Evolutionary conservation across 129 eudicot genomes (phyloP), one percentile per base, ranked within the genome.

Genomic region (Chrysanthemum seticuspe): DNA sequence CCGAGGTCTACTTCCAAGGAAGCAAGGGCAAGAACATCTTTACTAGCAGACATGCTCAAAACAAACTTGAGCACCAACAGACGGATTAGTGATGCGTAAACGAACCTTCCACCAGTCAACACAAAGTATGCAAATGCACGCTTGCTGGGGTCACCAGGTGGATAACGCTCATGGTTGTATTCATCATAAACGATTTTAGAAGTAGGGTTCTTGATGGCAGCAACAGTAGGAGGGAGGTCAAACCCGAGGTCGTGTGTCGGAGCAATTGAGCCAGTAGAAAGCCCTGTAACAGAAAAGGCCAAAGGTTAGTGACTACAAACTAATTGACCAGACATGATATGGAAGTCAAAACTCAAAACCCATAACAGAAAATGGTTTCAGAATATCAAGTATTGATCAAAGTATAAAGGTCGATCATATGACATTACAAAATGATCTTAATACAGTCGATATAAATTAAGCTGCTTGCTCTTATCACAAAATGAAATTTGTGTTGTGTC

Each of bases 111-210:
- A 8, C 96, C 96, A 2, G 96, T 89, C 76, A 89, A 66, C 13
- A 89, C 96, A 54, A 89, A 89, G 80, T 89, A 89, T 27, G 96
- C 96, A 60, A 89, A 89, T 44, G 96, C 96, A 57, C 90, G 85
- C 74, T 90, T 90, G 88, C 90, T 90, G 19, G 96, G 96, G 65
- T 90, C 96, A 12, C 96, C 94, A 13, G 94, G 94, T 7, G 94
- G 96, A 49, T 90, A 90, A 1, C 96, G 90, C 68, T 90, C 96
- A 18, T 90, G 96, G 74, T 90, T 90, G 94, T 77, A 60, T 65
- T 87, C 91, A 52, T 90, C 94, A 19, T 89, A 89, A 11, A 74
- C 75, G 47, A 89, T 89, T 70, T 89, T 89, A 60, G 96, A 81
- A 15, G 84, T 82, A 13, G 96, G 96, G 50, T 89, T 89, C 80